phyloP scores from a whole-genome alignment of 371 early-diverging fungal genomes.

The Mortierella sp. region DNA sequence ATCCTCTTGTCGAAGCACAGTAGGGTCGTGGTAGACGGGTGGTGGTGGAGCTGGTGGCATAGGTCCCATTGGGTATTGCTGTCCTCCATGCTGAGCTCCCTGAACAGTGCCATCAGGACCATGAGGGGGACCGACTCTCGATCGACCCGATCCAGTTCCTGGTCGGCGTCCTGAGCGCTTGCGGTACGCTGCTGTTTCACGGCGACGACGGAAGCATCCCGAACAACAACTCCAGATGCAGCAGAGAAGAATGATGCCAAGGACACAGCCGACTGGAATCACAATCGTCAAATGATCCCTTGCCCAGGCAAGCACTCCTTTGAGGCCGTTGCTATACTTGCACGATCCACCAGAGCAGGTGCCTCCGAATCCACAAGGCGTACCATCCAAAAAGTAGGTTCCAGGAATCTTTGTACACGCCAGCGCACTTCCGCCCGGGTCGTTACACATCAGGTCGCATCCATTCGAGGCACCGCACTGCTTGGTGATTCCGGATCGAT shows the following conservation, averaged over 20 bases:
- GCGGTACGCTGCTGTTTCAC: conserved; percentile 9
- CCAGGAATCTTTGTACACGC: conserved; percentile 82
- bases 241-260: conserved; percentile 61
- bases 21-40: conserved; percentile 35
- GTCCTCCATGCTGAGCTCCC: conserved; percentile 14
- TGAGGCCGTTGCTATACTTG: conserved; percentile 58
- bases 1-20: conserved; percentile 25
- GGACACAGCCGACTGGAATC: conserved; percentile 65
- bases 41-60: conserved; percentile 24
- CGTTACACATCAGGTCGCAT: conserved; percentile 79
- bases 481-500: conserved; percentile 65
- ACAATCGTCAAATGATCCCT: conserved; percentile 59
- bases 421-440: conserved; percentile 59
- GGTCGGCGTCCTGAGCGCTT: conserved; percentile 4
- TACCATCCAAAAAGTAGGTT: conserved; percentile 86
- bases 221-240: conserved; percentile 63
- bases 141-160: not conserved
- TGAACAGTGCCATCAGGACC: not conserved
- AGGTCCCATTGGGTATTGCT: conserved; percentile 1
- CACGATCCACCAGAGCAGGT: conserved; percentile 71
- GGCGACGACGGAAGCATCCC: not conserved
- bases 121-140: not conserved
- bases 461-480: conserved; percentile 56
- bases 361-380: conserved; percentile 79
- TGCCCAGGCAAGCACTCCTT: conserved; percentile 61